A percentile compares a stretch with the other conserved stretches of the same genome.
Conservation (phyloP, 495 filamentous ascomycete genomes). For the Hyaloscypha bicolor region DNA sequence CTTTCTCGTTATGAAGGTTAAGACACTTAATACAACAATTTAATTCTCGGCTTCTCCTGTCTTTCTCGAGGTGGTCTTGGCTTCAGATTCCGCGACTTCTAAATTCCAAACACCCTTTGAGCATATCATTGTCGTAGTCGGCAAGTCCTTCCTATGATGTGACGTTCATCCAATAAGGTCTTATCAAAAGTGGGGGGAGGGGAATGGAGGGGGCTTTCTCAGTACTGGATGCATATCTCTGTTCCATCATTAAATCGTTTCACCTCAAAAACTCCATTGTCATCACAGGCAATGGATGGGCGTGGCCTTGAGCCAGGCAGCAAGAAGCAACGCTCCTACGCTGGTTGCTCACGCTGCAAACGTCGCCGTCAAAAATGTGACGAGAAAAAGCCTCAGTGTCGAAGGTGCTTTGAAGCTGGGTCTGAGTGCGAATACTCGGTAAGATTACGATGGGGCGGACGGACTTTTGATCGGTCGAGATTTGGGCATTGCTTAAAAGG, state of each 20-base stretch:
- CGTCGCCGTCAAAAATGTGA: conserved; percentile 7
- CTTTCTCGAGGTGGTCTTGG: neutral
- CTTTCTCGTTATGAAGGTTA: neutral
- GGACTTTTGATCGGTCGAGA: neutral
- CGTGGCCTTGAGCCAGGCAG: neutral
- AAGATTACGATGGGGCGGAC: conserved; percentile 7
- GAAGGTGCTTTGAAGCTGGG: neutral
- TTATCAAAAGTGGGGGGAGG: neutral
- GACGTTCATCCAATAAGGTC: neutral
- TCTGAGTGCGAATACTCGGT: conserved; percentile 4
- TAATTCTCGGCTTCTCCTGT: neutral
- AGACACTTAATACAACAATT: neutral
- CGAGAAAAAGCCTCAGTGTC: conserved; percentile 1
- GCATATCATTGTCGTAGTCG: neutral
- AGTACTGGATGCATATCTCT: neutral
- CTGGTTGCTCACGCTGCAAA: conserved; percentile 3
- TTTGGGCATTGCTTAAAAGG: conserved; percentile 13
- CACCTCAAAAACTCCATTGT: neutral
- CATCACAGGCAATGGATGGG: neutral
- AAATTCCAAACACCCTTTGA: neutral
- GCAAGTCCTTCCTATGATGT: neutral
- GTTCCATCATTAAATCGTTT: neutral
- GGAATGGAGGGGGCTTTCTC: neutral
- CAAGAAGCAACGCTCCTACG: conserved; percentile 4
- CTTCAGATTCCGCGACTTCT: neutral